Evolutionary conservation across 768 basidiomycete species (phyloP), one percentile per base, ranked within the genome.

Genomic region (Suillus ampliporus): DNA sequence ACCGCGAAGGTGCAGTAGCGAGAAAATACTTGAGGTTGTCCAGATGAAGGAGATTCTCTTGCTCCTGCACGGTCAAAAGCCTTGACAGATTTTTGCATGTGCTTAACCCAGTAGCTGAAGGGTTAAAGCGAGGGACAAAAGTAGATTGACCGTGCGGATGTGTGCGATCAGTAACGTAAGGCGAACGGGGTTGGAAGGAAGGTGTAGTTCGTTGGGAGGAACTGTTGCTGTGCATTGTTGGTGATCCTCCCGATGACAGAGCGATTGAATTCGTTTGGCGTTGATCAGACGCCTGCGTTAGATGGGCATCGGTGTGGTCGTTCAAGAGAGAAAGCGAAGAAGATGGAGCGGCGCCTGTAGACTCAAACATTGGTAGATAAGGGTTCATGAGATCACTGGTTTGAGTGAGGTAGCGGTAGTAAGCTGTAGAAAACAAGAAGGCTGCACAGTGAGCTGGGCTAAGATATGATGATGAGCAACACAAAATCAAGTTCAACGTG

Each of bases 1-100:
- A 94, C 53, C 86, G 84, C 34, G 84, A 89, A 3, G 89, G 95
- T 9, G 90, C 94, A 13, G 92, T 93, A 17, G 91, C 90, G 50
- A 95, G 86, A 77, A 95, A 95, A 78, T 89, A 90, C 78, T 95
- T 95, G 76, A 95, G 90, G 23, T 87, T 77, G 68, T 95, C 92
- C 23, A 95, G 84, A 66, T 90, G 83, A n/a, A 85, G 84, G 46
- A 94, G 79, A 28, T 85, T 82, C 23, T 91, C 89, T 61, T 88
- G 86, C 73, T 94, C 91, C 56, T 83, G 78, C 1, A 82, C 71
- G 7, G 83, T 86, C 53, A 93, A 82, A 0, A 88, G 82, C n/a
- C 89, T 58, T 2, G 74, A 67, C 58, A 76, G 65, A 57, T 70
- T 68, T 52, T 71, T 74, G 21, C 62, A 68, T 10, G 65, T 65